Percentiles rank a stretch among this genome's conserved stretches.
Evolutionary conservation across 257 asterid species (phyloP).

Genomic region (Solanum okadae): DNA sequence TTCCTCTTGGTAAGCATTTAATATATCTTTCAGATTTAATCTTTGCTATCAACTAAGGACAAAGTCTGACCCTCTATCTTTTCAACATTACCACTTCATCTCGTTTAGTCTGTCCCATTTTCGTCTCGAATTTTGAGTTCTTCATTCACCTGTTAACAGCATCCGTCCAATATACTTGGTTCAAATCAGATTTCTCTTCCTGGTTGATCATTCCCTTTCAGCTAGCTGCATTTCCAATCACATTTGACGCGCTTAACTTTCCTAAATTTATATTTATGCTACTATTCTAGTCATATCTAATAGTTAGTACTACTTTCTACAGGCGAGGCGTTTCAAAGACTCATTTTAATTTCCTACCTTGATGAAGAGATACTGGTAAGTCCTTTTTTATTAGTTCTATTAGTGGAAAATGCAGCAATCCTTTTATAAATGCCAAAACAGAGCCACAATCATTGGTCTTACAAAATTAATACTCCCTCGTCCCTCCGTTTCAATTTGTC

Average conservation of each 20-base stretch:
- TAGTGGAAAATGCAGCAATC: background rate
- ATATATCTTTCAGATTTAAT: background rate
- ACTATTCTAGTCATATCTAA: background rate
- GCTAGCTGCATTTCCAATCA: background rate
- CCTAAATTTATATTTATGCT: background rate
- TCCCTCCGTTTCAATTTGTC: background rate
- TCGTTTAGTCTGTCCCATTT: background rate
- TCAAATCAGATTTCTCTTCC: background rate
- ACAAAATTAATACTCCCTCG: background rate
- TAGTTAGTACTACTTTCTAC: background rate
- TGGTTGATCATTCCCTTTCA: background rate
- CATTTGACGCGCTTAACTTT: background rate
- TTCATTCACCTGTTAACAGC: background rate
- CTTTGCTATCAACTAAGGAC: background rate
- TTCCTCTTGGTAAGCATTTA: constrained; percentile 66
- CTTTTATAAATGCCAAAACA: background rate
- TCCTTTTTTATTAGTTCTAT: background rate
- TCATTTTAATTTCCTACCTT: constrained; percentile 72
- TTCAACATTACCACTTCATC: background rate
- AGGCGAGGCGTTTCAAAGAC: constrained; percentile 60
- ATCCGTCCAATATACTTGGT: background rate
- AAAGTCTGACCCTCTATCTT: background rate
- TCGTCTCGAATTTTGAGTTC: background rate
- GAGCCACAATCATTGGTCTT: background rate
- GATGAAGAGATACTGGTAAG: constrained; percentile 84